Conservation (phyloP, 495 filamentous ascomycete genomes). For the Friedmanniomyces simplex region DNA sequence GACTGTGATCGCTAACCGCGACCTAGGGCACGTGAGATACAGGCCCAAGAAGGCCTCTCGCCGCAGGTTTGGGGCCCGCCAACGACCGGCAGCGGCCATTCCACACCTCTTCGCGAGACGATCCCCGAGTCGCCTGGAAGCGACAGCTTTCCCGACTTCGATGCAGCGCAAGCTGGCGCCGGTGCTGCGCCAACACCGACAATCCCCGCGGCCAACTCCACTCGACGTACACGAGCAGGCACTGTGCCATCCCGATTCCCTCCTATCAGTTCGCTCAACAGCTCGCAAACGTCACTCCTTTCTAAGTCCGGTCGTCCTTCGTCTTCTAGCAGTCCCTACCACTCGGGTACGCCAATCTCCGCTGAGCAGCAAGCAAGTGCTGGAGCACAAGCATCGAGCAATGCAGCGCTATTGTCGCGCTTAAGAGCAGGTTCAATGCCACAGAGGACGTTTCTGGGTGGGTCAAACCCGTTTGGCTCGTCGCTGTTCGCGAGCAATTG, state of each 20-base stretch:
- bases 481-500: slow-evolving; percentile 85
- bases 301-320: slow-evolving; percentile 79
- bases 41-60: slow-evolving; percentile 86
- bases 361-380: slow-evolving; percentile 39
- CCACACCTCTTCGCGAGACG: slow-evolving; percentile 90
- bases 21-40: slow-evolving; percentile 81
- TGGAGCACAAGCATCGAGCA: slow-evolving; percentile 38
- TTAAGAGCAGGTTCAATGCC: slow-evolving; percentile 93
- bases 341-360: slow-evolving; percentile 60
- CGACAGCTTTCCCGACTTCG: slow-evolving; percentile 88
- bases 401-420: slow-evolving; percentile 69
- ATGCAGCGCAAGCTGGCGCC: slow-evolving; percentile 24
- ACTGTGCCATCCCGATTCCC: slow-evolving; percentile 94
- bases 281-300: slow-evolving; percentile 53
- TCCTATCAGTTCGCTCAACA: slow-evolving; percentile 52
- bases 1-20: slow-evolving; percentile 15
- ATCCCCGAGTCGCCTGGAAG: slow-evolving; percentile 93
- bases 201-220: slow-evolving; percentile 31
- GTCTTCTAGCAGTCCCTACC: slow-evolving; percentile 84
- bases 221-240: slow-evolving; percentile 74
- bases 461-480: slow-evolving; percentile 68
- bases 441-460: slow-evolving; percentile 53
- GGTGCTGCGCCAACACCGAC: slow-evolving; percentile 34
- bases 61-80: slow-evolving; percentile 90
- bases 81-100: slow-evolving; percentile 88